A percentile compares a stretch with the other conserved stretches of the same genome.
Conservation (phyloP, 192 early-diverging fungal species). For the Obelidium mucronatum region DNA sequence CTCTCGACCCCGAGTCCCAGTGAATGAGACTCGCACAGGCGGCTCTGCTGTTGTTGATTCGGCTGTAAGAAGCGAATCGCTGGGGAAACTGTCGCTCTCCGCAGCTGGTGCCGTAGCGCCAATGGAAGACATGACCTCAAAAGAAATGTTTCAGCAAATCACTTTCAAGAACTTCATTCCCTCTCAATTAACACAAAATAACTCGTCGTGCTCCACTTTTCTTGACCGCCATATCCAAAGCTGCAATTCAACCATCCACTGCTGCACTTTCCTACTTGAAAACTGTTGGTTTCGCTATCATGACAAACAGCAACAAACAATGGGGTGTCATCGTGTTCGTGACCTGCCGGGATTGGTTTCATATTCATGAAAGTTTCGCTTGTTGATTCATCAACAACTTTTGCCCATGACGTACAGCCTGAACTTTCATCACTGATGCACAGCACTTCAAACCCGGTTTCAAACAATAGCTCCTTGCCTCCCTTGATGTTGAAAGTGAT, state of each 20-base stretch:
- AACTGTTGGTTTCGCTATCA: neutral
- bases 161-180: neutral
- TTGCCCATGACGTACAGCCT: neutral
- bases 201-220: neutral
- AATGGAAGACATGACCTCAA: no score
- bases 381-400: neutral
- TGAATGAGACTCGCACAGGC: neutral
- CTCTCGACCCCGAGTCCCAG: neutral
- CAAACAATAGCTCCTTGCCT: neutral
- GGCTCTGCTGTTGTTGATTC: no score
- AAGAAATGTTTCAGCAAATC: neutral
- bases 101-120: no score
- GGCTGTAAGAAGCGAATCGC: no score
- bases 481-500: no score
- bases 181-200: neutral
- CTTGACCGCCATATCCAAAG: neutral
- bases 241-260: neutral
- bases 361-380: neutral
- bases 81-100: no score
- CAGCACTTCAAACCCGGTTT: slow-evolving; percentile 9
- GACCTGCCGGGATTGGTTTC: neutral
- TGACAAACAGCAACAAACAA: neutral
- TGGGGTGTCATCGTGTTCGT: neutral
- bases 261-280: slow-evolving; percentile 15
- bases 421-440: neutral